Conservation (phyloP, 257 asterid species). For the Jacaranda mimosifolia region DNA sequence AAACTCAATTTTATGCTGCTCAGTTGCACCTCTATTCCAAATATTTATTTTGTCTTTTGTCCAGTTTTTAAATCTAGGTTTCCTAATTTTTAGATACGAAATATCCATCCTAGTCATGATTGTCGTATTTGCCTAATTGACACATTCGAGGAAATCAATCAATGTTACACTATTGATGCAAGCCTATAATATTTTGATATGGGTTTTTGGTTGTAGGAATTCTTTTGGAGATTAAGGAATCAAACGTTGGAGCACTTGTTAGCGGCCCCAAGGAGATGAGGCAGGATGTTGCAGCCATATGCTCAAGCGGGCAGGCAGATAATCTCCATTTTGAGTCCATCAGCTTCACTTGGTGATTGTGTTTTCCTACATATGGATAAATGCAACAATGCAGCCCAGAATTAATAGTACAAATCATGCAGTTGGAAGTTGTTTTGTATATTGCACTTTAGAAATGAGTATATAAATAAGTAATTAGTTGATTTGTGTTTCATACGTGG, state of each 20-base stretch:
- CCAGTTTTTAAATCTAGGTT: too few species aligned
- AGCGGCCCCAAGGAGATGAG: constrained; percentile 44
- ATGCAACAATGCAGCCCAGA: not conserved
- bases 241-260: constrained; percentile 39
- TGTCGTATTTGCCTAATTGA: too few species aligned
- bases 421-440: not conserved
- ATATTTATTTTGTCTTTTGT: too few species aligned
- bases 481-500: too few species aligned
- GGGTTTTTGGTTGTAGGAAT: constrained; percentile 24
- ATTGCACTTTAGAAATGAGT: not conserved
- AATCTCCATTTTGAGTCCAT: constrained; percentile 48
- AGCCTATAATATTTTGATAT: not conserved
- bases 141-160: too few species aligned
- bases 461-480: not conserved
- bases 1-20: too few species aligned
- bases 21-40: too few species aligned
- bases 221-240: constrained; percentile 32
- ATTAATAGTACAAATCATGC: too few species aligned
- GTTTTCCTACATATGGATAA: not conserved
- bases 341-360: constrained; percentile 48
- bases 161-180: too few species aligned
- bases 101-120: too few species aligned
- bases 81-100: too few species aligned
- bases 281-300: constrained; percentile 39
- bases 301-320: constrained; percentile 33